A percentile compares a stretch with the other conserved stretches of the same genome.
phyloP scores from a whole-genome alignment of 441 rosid genomes.

The Daphne laureola region DNA sequence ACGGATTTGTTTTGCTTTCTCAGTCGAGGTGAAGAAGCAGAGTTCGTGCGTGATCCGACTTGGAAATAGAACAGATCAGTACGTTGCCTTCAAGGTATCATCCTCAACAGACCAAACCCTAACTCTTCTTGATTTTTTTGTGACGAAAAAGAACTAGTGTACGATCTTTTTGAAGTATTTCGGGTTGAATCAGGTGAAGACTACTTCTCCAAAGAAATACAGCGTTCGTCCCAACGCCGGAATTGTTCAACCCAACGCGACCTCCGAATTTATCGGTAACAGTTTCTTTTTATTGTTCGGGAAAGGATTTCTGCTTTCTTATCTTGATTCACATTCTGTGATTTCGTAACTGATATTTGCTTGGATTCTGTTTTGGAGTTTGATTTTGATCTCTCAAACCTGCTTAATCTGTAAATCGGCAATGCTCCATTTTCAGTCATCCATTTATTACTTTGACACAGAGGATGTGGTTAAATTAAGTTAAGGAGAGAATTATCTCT shows the following conservation, averaged over 20 bases:
- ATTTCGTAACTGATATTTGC: not conserved
- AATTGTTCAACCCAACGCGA: slow-evolving; percentile 32
- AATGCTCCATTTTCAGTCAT: too few species aligned
- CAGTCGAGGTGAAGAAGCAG: slow-evolving; percentile 47
- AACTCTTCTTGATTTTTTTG: not conserved
- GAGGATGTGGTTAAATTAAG: too few species aligned
- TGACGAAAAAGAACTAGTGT: not conserved
- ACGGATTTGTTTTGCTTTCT: not conserved
- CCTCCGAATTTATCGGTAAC: slow-evolving; percentile 33
- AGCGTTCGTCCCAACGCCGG: slow-evolving; percentile 45
- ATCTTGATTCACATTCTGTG: not conserved
- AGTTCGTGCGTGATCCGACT: slow-evolving; percentile 38
- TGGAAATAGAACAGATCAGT: slow-evolving; percentile 35
- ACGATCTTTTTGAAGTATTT: not conserved
- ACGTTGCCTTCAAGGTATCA: slow-evolving; percentile 52
- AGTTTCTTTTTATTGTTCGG: not conserved
- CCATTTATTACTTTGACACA: too few species aligned
- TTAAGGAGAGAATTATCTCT: too few species aligned
- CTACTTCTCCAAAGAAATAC: slow-evolving; percentile 49
- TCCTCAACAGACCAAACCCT: not conserved
- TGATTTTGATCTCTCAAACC: not conserved
- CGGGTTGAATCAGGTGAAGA: slow-evolving; percentile 34
- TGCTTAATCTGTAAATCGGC: not conserved
- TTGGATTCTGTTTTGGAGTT: not conserved
- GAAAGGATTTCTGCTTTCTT: not conserved